A percentile compares a stretch with the other conserved stretches of the same genome.
These are phyloP conservation scores for Beta corolliflora DNA, from an alignment of 179 eudicot genomes.

Conservation along the genomic window DNA sequence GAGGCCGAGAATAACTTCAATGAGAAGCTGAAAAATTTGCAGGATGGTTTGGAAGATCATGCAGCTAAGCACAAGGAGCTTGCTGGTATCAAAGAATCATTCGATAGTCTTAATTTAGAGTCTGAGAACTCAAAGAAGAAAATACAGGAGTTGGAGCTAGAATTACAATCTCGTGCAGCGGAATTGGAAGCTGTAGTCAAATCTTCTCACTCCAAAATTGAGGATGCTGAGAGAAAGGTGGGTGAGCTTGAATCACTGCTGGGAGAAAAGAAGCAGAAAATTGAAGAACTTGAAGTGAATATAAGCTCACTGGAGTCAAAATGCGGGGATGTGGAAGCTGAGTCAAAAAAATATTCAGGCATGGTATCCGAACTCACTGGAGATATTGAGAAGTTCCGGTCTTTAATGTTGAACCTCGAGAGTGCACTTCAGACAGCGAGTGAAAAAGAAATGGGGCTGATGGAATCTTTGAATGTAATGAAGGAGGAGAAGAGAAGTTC, in stretches of 20 bases:
- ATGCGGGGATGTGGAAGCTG: constrained; percentile 60
- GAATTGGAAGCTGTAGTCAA: constrained; percentile 67
- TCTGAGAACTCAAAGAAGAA: constrained; percentile 75
- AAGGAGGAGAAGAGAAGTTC: constrained; percentile 39
- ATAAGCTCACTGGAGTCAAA: constrained; percentile 51
- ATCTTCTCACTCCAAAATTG: constrained; percentile 39
- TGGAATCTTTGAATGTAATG: constrained; percentile 34
- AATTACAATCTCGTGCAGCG: constrained; percentile 55
- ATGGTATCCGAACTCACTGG: constrained; percentile 57
- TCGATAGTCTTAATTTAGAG: constrained; percentile 63
- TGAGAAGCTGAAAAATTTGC: constrained; percentile 56
- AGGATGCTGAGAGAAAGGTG: constrained; percentile 55
- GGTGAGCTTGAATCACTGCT: constrained; percentile 44
- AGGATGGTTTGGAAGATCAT: constrained; percentile 70
- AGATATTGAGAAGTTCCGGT: constrained; percentile 43
- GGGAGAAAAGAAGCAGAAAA: constrained; percentile 54
- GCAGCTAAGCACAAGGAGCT: constrained; percentile 71
- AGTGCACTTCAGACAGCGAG: constrained; percentile 32
- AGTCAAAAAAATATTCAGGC: constrained; percentile 46
- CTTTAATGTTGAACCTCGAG: constrained; percentile 35
- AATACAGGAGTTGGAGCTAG: constrained; percentile 63
- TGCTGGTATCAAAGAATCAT: constrained; percentile 62
- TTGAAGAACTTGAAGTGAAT: constrained; percentile 76
- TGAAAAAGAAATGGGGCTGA: constrained; percentile 42
- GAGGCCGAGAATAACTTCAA: constrained; percentile 62